Evolutionary conservation across 352 stramenopile species (phyloP).

Genomic region (Globisporangium ultimum): DNA sequence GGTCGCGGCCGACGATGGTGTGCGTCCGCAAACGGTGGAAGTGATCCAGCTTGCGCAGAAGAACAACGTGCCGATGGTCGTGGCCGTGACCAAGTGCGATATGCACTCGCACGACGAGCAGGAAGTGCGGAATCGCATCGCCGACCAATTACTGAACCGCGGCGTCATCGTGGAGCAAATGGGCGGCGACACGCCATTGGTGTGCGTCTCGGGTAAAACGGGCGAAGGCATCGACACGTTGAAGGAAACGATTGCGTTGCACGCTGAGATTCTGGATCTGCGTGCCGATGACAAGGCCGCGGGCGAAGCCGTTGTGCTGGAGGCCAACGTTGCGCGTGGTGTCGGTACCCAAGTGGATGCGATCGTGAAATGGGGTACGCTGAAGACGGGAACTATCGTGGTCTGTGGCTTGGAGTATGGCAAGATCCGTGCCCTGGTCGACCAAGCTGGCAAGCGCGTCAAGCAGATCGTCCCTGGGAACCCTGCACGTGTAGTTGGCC

Average conservation of each 20-base stretch:
- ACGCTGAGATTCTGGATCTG: conserved; percentile 96
- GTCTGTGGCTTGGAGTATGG: conserved; percentile 94
- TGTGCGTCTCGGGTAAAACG: conserved; percentile 96
- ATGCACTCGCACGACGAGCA: conserved; percentile 74
- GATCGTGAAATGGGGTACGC: conserved; percentile 97
- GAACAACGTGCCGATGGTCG: conserved; percentile 94
- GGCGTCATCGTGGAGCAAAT: conserved; percentile 94
- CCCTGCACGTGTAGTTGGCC: conserved; percentile 87
- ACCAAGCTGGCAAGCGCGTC: conserved; percentile 73
- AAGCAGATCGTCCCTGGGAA: conserved; percentile 89
- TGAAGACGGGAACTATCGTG: conserved; percentile 93
- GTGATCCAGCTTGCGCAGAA: conserved; percentile 93
- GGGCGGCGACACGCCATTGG: conserved; percentile 91
- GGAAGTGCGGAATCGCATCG: conserved; percentile 66
- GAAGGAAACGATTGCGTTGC: conserved; percentile 95
- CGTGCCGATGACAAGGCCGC: conserved; percentile 86
- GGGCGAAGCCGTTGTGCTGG: conserved; percentile 95
- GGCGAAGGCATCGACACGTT: conserved; percentile 93
- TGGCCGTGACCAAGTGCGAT: conserved; percentile 98
- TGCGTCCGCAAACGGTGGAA: conserved; percentile 98
- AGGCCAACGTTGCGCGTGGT: conserved; percentile 93
- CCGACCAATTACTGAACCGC: conserved; percentile 89
- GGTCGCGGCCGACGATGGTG: conserved; percentile 97
- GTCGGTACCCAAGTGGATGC: conserved; percentile 94
- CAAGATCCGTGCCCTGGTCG: conserved; percentile 85